Conservation (phyloP, 1,139 yeast species). For the Nakaseomyces bracarensis region DNA sequence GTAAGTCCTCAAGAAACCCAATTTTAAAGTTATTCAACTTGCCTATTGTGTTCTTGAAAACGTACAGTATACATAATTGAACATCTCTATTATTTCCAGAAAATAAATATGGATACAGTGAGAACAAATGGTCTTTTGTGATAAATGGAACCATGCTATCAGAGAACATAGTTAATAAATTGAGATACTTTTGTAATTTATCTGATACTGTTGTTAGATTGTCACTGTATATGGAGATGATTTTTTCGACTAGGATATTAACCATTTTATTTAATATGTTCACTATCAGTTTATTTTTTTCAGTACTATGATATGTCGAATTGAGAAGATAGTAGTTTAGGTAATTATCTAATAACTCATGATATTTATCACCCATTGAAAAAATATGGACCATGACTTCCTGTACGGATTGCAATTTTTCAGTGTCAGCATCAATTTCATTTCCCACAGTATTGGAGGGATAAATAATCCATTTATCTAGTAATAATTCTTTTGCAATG, state of each 20-base stretch:
- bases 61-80: conserved; percentile 43
- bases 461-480: conserved; percentile 40
- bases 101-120: conserved; percentile 49
- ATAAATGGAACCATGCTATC: conserved; percentile 44
- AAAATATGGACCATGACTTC: conserved; percentile 37
- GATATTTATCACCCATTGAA: conserved; percentile 32
- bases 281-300: conserved; percentile 18
- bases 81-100: conserved; percentile 39
- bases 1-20: conserved; percentile 44
- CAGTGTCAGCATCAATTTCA: conserved; percentile 17
- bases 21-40: conserved; percentile 41
- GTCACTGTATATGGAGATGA: conserved; percentile 9
- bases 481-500: conserved; percentile 37
- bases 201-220: neutral
- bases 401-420: conserved; percentile 18
- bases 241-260: conserved; percentile 25
- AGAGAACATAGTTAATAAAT: conserved; percentile 46
- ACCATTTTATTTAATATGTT: conserved; percentile 23
- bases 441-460: conserved; percentile 13
- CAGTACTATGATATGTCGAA: conserved; percentile 23
- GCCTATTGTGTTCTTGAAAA: conserved; percentile 45
- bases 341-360: conserved; percentile 40
- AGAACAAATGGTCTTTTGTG: conserved; percentile 54
- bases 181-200: conserved; percentile 28
- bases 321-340: conserved; percentile 37